Base-by-base conservation (phyloP, 2,329 filamentous ascomycete genomes). In the Lasiodiplodia gonubiensis region DNA sequence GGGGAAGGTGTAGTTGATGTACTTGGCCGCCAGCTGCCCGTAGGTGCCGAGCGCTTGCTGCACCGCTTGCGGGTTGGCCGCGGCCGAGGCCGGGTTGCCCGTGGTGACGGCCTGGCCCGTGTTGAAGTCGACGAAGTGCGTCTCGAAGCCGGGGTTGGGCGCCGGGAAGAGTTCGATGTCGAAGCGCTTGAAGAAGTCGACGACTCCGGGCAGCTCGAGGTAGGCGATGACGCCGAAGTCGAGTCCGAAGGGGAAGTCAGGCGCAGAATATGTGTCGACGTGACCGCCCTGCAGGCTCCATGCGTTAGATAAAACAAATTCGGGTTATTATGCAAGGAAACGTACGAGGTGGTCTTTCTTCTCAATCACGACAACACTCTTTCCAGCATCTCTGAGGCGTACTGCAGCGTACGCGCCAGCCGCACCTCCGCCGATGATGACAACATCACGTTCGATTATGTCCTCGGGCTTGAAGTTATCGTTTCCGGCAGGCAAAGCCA, bases 161-260 rank as follows among this genome's bases (percentile, higher is more conserved):
- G 74, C 72, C 1, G 76, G 74, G n/a, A 23, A 39, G 4, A 59
- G 54, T 6, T 39, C 21, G 8, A 86, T 73, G 48, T 79, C 77
- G 68, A 86, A 80, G 57, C 81, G 79, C 2, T 69, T 73, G 71
- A 86, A 84, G 74, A 83, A 86, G 30, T 78, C 74, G 14, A 70
- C 69, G 6, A 83, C 80, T 8, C 79, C 75, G 23, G 77, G 73
- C 51, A 79, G 77, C 67, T 83, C 80, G n/a, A 77, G 72, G n/a
- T 80, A 80, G 42, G 81, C 70, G 18, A 75, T 67, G 3, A 81
- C 80, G 10, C 80, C 80, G 68, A 75, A 77, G 67, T 83, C 77
- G 64, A 79, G 66, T 0, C 73, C 74, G 0, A 69, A 63, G 18
- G 75, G 74, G 3, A 78, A 80, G 0, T 55, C 66, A 16, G 79